Percentiles rank a stretch among this genome's conserved stretches.
Evolutionary conservation across 192 early-diverging fungal species (phyloP).

Genomic region (Podila epigama): DNA sequence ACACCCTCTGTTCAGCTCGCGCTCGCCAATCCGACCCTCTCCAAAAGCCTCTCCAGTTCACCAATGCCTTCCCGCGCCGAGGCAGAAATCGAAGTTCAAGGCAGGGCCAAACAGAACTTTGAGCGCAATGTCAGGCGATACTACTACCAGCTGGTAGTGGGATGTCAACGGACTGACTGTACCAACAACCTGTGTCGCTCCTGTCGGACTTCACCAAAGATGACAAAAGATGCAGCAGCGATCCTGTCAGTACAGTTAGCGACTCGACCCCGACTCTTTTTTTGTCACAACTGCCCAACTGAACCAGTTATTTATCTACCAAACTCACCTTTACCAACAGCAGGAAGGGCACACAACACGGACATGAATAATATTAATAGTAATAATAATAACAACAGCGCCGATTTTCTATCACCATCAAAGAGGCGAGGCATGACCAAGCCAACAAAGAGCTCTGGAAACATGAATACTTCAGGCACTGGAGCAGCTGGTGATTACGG

Average conservation of each 20-base stretch:
- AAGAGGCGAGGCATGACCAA: background rate
- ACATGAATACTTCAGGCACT: conserved; percentile 10
- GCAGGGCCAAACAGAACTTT: conserved; percentile 21
- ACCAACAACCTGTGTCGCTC: conserved; percentile 33
- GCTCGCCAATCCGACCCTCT: conserved; percentile 34
- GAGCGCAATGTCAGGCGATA: conserved; percentile 38
- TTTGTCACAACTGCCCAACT: conserved; percentile 20
- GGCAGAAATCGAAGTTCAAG: conserved; percentile 11
- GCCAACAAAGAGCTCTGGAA: background rate
- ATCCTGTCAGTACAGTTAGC: conserved; percentile 41
- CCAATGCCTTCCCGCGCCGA: conserved; percentile 19
- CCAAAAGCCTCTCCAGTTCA: conserved; percentile 36
- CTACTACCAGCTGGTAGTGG: conserved; percentile 39
- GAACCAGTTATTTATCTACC: conserved; percentile 16
- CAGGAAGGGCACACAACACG: background rate
- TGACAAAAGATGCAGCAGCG: conserved; percentile 44
- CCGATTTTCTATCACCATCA: background rate
- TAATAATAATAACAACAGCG: background rate
- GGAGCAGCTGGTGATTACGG: conserved; percentile 18
- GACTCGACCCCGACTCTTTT: conserved; percentile 33
- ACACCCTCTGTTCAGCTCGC: conserved; percentile 38
- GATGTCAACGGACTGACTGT: conserved; percentile 18
- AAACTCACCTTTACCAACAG: conserved; percentile 17
- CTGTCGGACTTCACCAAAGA: conserved; percentile 20
- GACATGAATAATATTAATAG: background rate